phyloP scores from a whole-genome alignment of 257 asterid species.

The Plantago major region DNA sequence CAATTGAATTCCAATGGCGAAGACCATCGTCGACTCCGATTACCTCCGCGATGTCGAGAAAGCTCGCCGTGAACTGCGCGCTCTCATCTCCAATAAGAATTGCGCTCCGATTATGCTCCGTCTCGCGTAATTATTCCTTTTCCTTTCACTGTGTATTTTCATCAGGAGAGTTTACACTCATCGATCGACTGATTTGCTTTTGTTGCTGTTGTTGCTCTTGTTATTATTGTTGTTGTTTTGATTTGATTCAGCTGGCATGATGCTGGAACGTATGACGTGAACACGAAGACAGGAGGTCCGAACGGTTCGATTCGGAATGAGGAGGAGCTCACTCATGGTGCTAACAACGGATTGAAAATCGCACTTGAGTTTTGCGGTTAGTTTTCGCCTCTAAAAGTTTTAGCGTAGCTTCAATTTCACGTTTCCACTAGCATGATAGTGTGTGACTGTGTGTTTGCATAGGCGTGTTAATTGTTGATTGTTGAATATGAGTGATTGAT shows the following conservation, averaged over 20 bases:
- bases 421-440: background rate
- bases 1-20: slow-evolving; percentile 56
- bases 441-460: too few species aligned
- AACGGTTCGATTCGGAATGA: slow-evolving; percentile 84
- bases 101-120: slow-evolving; percentile 99
- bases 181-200: background rate
- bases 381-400: background rate
- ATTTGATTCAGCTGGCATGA: slow-evolving; percentile 72
- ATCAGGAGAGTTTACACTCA: background rate
- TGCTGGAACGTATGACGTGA: slow-evolving; percentile 88
- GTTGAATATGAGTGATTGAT: too few species aligned
- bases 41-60: slow-evolving; percentile 72
- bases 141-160: background rate
- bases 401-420: background rate
- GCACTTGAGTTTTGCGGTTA: slow-evolving; percentile 86
- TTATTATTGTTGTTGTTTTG: slow-evolving; percentile 45
- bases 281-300: slow-evolving; percentile 84
- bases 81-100: slow-evolving; percentile 72
- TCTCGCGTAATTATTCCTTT: slow-evolving; percentile 58
- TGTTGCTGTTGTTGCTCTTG: too few species aligned
- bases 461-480: too few species aligned
- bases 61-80: slow-evolving; percentile 91
- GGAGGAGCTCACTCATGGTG: slow-evolving; percentile 67
- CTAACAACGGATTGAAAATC: slow-evolving; percentile 80
- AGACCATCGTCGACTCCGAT: slow-evolving; percentile 61